Conservation (phyloP, 1,284 basidiomycete species). For the Austropuccinia psidii region DNA sequence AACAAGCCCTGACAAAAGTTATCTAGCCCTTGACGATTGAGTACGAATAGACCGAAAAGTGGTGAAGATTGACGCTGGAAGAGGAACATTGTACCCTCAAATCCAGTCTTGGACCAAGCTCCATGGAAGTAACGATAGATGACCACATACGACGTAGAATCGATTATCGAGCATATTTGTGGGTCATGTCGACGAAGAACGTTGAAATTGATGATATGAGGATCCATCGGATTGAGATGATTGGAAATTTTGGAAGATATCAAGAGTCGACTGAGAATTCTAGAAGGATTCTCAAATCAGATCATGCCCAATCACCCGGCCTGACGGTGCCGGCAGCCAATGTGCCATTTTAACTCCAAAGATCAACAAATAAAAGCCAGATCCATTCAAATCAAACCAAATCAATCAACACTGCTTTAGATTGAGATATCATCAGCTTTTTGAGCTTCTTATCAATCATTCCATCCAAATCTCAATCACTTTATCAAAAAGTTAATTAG, state of each 20-base stretch:
- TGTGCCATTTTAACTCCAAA: too few species aligned
- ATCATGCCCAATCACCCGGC: too few species aligned
- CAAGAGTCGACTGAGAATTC: too few species aligned
- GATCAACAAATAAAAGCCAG: too few species aligned
- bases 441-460: too few species aligned
- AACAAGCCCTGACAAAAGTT: constrained; percentile 4
- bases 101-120: constrained; percentile 20
- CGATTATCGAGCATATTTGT: not conserved
- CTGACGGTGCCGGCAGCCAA: too few species aligned
- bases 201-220: constrained; percentile 25
- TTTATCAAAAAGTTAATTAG: too few species aligned
- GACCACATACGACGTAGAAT: constrained; percentile 26
- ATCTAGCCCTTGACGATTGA: constrained; percentile 22
- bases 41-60: constrained; percentile 15
- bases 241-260: not conserved
- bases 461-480: too few species aligned
- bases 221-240: constrained; percentile 8
- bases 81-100: constrained; percentile 25
- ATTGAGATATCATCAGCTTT: too few species aligned
- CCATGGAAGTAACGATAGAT: constrained; percentile 25
- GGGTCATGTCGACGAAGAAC: constrained; percentile 24
- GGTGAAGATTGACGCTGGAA: constrained; percentile 11
- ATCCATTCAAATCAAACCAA: too few species aligned
- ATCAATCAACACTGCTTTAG: too few species aligned
- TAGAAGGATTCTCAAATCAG: too few species aligned